Percentiles rank a stretch among this genome's conserved stretches.
These are phyloP conservation scores for Entophlyctis helioformis DNA, from an alignment of 192 early-diverging fungal genomes.

Conservation along the genomic window DNA sequence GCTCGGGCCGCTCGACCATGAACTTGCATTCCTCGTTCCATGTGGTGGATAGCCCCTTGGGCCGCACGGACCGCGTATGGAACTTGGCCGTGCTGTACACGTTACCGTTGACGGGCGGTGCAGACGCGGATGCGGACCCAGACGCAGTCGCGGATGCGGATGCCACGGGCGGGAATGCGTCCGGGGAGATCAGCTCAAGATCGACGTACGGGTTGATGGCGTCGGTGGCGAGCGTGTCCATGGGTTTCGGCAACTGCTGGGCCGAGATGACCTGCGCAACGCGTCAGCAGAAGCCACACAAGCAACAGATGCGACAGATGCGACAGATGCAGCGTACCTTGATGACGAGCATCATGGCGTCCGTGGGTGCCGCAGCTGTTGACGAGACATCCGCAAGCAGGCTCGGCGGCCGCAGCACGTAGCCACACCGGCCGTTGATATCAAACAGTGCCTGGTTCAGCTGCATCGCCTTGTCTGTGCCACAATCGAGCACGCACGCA, in stretches of 20 bases:
- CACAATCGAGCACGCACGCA: neutral
- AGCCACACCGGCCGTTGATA: slow-evolving; percentile 60
- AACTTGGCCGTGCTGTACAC: slow-evolving; percentile 25
- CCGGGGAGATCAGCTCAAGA: slow-evolving; percentile 38
- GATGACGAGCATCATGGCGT: neutral
- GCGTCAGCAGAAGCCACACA: too few species aligned
- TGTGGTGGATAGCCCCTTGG: slow-evolving; percentile 34
- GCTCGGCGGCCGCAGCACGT: slow-evolving; percentile 61
- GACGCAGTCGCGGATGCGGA: too few species aligned
- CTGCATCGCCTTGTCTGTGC: slow-evolving; percentile 59
- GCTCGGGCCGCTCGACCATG: slow-evolving; percentile 15
- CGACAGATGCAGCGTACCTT: neutral
- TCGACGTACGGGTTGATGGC: slow-evolving; percentile 51
- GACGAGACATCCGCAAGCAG: slow-evolving; percentile 3
- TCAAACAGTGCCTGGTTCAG: slow-evolving; percentile 78
- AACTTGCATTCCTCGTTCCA: slow-evolving; percentile 40
- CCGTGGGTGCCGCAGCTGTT: neutral
- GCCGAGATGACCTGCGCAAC: slow-evolving; percentile 46
- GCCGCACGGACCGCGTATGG: slow-evolving; percentile 37
- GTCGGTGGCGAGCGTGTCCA: slow-evolving; percentile 31
- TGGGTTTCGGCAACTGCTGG: slow-evolving; percentile 56
- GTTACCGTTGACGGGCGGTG: too few species aligned
- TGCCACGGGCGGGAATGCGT: too few species aligned
- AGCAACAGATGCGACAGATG: neutral
- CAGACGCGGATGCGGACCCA: too few species aligned